Base-by-base conservation (phyloP, 257 asterid genomes). In the Salvia splendens region DNA sequence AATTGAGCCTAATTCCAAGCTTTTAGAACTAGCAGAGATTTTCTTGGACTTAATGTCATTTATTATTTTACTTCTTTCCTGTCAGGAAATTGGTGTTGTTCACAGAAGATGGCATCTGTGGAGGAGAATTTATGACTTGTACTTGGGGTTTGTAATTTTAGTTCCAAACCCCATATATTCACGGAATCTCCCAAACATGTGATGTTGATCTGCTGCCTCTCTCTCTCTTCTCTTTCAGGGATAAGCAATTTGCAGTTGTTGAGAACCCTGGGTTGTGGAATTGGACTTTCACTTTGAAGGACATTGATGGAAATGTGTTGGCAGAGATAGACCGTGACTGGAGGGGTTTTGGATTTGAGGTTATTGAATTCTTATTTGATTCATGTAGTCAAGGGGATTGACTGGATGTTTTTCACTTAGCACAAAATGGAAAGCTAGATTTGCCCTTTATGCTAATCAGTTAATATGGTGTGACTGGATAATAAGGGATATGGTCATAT, bases 31-130 rank as follows among this genome's bases (percentile, higher is more conserved):
- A 58, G 38, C 42, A n/a, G 28, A 65, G 41, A 40, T 51, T 52
- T 33, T 65, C 32, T 30, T 65, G 32, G 35, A 56, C 57, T 48
- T 6, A 40, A 41, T 33, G 30, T 60, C 64, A 42, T 52, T 8
- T 62, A 20, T 62, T 64, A 70, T 35, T 30, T 53, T 10, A 58
- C 41, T 5, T 51, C 10, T 55, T 47, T 69, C 71, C 48, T 64
- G 45, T 49, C 82, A 93, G 98, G 96, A 90, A 78, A 67, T 90
- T 74, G 99, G 99, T 69, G 99, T 93, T 64, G 99, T 93, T 74
- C 99, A 93, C 78, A 80, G 91, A 80, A 86, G 99, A 82, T 93
- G 99, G 97, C 99, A 93, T 88, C 92, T 93, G 53, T 93, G 99
- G 99, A 88, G 81, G 81, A 87, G 99, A 84, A 82, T 84, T 68